Percentiles rank a stretch among this genome's conserved stretches.
These are phyloP conservation scores for Vaccinium myrtillus DNA, from an alignment of 148 eudicot species.

Conservation along the genomic window DNA sequence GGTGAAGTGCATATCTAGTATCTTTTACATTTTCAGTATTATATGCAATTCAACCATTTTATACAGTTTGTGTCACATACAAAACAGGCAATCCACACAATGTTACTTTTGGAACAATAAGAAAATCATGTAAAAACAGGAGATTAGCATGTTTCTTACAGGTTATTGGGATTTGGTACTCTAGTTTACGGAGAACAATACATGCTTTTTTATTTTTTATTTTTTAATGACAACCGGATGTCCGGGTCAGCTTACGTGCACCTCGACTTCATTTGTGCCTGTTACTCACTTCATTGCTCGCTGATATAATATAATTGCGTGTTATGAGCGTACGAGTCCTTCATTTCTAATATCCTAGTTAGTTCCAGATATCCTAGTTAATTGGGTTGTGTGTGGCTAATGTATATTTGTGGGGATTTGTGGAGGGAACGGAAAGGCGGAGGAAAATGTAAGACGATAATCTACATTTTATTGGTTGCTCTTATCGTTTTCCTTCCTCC, in stretches of 20 bases:
- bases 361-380: neutral
- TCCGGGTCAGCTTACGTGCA: too few relatives aligned
- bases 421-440: neutral
- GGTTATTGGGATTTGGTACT: neutral
- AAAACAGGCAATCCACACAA: conserved; percentile 5
- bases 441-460: neutral
- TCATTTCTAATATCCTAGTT: neutral
- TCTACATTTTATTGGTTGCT: neutral
- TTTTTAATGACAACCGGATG: too few relatives aligned
- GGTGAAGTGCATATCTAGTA: conserved; percentile 37
- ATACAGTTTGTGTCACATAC: neutral
- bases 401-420: too few relatives aligned
- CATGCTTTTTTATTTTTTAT: too few relatives aligned
- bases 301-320: neutral
- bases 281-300: neutral
- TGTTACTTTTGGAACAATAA: neutral
- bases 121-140: neutral
- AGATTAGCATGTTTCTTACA: neutral
- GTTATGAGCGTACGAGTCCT: neutral
- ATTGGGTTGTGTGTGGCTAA: neutral
- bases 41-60: neutral
- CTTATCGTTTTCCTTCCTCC: neutral
- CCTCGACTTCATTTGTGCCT: neutral
- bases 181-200: too few relatives aligned
- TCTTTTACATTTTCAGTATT: neutral